Evolutionary conservation across 495 filamentous ascomycete genomes (phyloP).

Genomic region (Pseudotulostoma volvatum): DNA sequence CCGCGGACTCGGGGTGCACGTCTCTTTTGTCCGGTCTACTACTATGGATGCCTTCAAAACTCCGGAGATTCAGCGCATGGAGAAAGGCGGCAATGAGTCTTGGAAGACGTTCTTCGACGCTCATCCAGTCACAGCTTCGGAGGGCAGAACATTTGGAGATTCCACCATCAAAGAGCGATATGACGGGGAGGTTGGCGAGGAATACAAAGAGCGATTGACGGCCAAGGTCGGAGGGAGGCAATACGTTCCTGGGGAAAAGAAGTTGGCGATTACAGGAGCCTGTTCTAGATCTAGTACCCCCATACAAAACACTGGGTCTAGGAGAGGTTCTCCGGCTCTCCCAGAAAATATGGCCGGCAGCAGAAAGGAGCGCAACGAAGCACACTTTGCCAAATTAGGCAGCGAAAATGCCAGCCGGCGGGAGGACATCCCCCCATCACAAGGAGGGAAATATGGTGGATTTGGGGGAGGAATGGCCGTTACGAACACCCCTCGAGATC

Average conservation of each 20-base stretch:
- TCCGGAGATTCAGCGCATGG: constrained; percentile 72
- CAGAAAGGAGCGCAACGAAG: constrained; percentile 58
- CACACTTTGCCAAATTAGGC: constrained; percentile 76
- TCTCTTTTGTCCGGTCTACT: constrained; percentile 90
- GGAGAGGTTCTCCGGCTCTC: constrained; percentile 7
- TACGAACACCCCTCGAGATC: constrained; percentile 15
- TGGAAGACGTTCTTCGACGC: constrained; percentile 72
- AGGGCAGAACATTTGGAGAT: constrained; percentile 50
- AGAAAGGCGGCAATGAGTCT: constrained; percentile 66
- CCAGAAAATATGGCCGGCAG: constrained; percentile 11
- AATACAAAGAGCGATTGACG: constrained; percentile 82
- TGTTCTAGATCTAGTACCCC: constrained; percentile 3
- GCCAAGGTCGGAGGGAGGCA: constrained; percentile 73
- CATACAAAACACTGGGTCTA: not conserved
- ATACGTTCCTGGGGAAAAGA: constrained; percentile 52
- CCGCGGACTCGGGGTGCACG: constrained; percentile 88
- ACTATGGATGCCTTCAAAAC: constrained; percentile 97
- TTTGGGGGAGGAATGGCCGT: constrained; percentile 59
- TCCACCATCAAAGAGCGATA: constrained; percentile 69
- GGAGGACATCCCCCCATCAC: constrained; percentile 59
- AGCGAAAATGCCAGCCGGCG: constrained; percentile 60
- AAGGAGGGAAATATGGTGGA: constrained; percentile 82
- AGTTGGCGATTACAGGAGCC: constrained; percentile 9
- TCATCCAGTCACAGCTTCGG: constrained; percentile 45
- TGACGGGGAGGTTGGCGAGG: constrained; percentile 72